These are phyloP conservation scores for Penicillium hordei DNA, from an alignment of 2,329 filamentous ascomycete species.

Conservation along the genomic window DNA sequence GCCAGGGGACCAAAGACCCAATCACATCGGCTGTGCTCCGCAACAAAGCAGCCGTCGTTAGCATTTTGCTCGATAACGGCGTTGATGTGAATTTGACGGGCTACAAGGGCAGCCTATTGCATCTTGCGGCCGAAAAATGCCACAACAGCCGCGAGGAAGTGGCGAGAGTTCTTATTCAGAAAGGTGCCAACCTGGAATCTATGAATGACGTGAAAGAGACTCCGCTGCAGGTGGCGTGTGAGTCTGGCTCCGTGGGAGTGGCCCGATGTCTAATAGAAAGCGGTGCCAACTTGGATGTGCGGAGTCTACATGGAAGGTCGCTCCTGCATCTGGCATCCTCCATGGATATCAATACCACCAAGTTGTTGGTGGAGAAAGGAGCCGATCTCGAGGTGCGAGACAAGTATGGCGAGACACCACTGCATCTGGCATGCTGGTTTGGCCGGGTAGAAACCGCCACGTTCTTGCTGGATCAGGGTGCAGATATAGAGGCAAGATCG, in stretches of 20 bases:
- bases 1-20: neutral
- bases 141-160: neutral
- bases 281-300: neutral
- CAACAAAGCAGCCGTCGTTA: neutral
- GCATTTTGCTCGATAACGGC: neutral
- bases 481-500: conserved; percentile 10
- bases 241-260: neutral
- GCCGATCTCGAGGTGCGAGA: conserved; percentile 5
- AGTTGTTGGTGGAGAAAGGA: conserved; percentile 9
- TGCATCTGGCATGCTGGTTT: conserved; percentile 7
- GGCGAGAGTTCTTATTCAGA: neutral
- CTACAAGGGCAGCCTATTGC: neutral
- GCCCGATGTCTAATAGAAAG: conserved; percentile 3
- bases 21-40: neutral
- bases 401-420: conserved; percentile 1
- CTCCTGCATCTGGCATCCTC: conserved; percentile 8
- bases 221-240: neutral
- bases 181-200: conserved; percentile 5
- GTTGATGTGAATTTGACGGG: neutral
- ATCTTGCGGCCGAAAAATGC: neutral
- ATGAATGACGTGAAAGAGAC: neutral
- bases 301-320: neutral
- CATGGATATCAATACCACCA: neutral
- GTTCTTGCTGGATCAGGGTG: conserved; percentile 13
- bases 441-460: conserved; percentile 1